These are phyloP conservation scores for Ascochyta pisi DNA, from an alignment of 2,329 filamentous ascomycete genomes.

Conservation along the genomic window DNA sequence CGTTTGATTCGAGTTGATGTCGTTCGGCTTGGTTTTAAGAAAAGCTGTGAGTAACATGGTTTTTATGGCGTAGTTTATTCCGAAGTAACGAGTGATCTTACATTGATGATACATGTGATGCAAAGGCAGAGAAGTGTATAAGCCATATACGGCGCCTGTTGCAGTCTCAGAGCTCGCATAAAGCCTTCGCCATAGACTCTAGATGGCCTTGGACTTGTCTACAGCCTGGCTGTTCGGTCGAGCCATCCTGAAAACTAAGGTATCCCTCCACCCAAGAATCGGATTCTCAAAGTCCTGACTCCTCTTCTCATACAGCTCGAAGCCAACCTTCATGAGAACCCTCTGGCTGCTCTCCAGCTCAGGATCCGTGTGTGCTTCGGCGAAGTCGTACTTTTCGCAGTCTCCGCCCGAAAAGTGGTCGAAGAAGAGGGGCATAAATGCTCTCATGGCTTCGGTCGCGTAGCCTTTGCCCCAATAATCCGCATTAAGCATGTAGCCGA, in stretches of 20 bases:
- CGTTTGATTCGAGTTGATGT: too few relatives aligned
- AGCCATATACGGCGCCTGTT: too few relatives aligned
- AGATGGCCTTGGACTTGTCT: background rate
- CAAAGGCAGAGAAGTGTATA: too few relatives aligned
- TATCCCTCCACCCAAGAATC: conserved; percentile 45
- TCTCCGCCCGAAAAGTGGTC: conserved; percentile 43
- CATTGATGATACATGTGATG: too few relatives aligned
- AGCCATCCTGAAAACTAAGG: conserved; percentile 45
- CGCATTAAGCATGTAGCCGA: conserved; percentile 54
- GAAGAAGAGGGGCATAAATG: conserved; percentile 52
- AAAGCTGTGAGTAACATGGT: too few relatives aligned
- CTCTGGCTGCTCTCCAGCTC: conserved; percentile 62
- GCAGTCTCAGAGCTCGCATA: too few relatives aligned
- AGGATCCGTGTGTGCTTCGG: conserved; percentile 57
- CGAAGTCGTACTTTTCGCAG: conserved; percentile 41
- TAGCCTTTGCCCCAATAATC: conserved; percentile 52
- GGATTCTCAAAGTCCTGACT: conserved; percentile 49
- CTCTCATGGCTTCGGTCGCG: conserved; percentile 54
- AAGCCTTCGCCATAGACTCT: too few relatives aligned
- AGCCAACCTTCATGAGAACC: conserved; percentile 65
- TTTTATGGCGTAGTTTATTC: too few relatives aligned
- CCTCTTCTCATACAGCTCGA: conserved; percentile 57
- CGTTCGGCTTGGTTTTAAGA: too few relatives aligned
- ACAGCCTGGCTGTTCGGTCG: conserved; percentile 18
- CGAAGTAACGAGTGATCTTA: too few relatives aligned